These are phyloP conservation scores for Quercus phellos DNA, from an alignment of 331 rosid genomes.

Conservation along the genomic window DNA sequence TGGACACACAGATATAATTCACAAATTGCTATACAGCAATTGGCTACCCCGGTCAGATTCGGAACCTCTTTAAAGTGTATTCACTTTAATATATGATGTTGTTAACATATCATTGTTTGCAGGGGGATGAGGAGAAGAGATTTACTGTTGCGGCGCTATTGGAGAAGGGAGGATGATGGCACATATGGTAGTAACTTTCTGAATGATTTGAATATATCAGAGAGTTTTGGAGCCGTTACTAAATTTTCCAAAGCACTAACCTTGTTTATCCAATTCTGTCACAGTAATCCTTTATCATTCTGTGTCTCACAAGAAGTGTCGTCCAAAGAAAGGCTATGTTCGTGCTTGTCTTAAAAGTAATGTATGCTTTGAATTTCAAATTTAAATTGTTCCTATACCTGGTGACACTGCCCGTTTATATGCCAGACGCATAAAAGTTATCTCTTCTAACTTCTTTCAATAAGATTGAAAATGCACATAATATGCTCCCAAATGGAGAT, in stretches of 20 bases:
- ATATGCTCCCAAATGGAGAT: background rate
- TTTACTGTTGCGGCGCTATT: conserved; percentile 67
- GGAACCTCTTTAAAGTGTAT: conserved; percentile 5
- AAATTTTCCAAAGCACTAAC: conserved; percentile 17
- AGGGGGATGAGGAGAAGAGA: conserved; percentile 90
- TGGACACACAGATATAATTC: conserved; percentile 88
- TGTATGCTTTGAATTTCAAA: conserved; percentile 44
- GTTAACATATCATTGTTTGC: conserved; percentile 18
- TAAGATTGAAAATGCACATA: background rate
- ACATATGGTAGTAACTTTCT: conserved; percentile 61
- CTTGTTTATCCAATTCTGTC: conserved; percentile 23
- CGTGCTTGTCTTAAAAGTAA: conserved; percentile 97
- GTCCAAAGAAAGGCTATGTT: conserved; percentile 60
- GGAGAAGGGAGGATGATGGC: conserved; percentile 97
- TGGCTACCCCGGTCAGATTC: conserved; percentile 78
- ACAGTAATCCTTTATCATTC: conserved; percentile 80
- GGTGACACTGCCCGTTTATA: background rate
- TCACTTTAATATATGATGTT: conserved; percentile 1
- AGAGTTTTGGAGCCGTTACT: conserved; percentile 19
- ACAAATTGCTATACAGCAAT: conserved; percentile 52
- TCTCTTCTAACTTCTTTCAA: background rate
- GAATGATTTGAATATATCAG: background rate
- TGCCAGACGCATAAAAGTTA: background rate
- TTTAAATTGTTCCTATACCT: background rate
- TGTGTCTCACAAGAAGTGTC: conserved; percentile 66